Evolutionary conservation across 2,329 filamentous ascomycete species (phyloP), one percentile per base, ranked within the genome.

Genomic region (Tolypocladium inflatum): DNA sequence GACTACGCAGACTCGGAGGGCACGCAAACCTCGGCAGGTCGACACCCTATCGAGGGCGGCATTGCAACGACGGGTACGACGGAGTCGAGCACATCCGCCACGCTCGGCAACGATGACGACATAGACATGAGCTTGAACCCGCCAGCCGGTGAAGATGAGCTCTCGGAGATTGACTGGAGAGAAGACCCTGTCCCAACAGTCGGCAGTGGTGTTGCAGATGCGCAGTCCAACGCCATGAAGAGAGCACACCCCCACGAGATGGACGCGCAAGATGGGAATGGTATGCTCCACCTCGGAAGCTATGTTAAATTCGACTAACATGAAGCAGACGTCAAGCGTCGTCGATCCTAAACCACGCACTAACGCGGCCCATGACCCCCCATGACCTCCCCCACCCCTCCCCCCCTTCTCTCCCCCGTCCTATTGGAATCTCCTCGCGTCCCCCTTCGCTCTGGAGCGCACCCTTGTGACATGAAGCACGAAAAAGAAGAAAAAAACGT

Each of bases 301-400:
- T 38, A 10, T 39, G 13, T 39, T 19, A 9, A n/a, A 30, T 23
- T 4, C 21, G 35, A 52, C 58, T 59, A 57, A 59, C 37, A 37
- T 17, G 59, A 61, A 43, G 59, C 64, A 73, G 80, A 80, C 67
- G 67, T 73, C 70, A 84, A 82, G 72, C 80, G 80, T 65, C 76
- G 75, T 67, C 79, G 80, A 58, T 75, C 71, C 54, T 70, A 54
- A 68, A 61, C 52, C 48, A 56, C 50, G 61, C 58, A 61, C 65
- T 66, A 65, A 65, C 59, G 45, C 48, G 23, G 42, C 39, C 30
- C 23, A 23, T n/a, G 30, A 48, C 17, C 37, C 21, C 39, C 15
- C 8, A 33, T 23, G 8, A 26, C 37, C 35, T 13, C 4, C 4
- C 21, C 35, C 33, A 3, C 33, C 11, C 33, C 33, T 15, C 3